Conservation (phyloP, 2,329 filamentous ascomycete genomes). For the Apiospora phragmitis region DNA sequence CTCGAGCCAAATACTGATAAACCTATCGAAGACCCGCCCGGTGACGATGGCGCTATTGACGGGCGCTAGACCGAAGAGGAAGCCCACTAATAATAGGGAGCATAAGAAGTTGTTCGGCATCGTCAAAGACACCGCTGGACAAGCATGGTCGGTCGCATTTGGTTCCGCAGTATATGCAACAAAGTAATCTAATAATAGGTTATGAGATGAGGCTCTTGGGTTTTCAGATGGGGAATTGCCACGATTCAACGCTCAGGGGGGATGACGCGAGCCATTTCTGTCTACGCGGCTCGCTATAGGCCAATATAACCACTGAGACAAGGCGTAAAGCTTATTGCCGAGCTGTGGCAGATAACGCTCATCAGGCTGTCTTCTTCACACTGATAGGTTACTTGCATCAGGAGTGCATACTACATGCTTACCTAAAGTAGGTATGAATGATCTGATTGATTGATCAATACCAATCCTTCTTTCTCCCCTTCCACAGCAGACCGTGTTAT, state of each 20-base stretch:
- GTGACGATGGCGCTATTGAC: conserved; percentile 29
- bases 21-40: conserved; percentile 41
- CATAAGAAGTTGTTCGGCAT: conserved; percentile 15
- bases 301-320: not conserved
- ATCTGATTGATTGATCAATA: not conserved
- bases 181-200: not conserved
- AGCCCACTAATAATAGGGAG: conserved; percentile 19
- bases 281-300: not conserved
- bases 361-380: not conserved
- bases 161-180: not conserved
- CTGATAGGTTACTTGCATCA: too few species aligned
- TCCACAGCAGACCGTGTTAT: not conserved
- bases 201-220: not conserved
- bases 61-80: conserved; percentile 17
- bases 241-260: not conserved
- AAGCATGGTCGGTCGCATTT: not conserved
- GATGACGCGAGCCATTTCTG: not conserved
- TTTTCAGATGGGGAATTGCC: not conserved
- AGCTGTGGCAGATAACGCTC: too few species aligned
- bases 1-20: conserved; percentile 47
- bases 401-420: too few species aligned
- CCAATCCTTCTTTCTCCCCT: not conserved
- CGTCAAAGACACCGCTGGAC: conserved; percentile 15
- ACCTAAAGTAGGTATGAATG: too few species aligned
- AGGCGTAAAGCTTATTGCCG: too few species aligned